Evolutionary conservation across 768 basidiomycete species (phyloP), one percentile per base, ranked within the genome.

Genomic region (Kwoniella dendrophila): DNA sequence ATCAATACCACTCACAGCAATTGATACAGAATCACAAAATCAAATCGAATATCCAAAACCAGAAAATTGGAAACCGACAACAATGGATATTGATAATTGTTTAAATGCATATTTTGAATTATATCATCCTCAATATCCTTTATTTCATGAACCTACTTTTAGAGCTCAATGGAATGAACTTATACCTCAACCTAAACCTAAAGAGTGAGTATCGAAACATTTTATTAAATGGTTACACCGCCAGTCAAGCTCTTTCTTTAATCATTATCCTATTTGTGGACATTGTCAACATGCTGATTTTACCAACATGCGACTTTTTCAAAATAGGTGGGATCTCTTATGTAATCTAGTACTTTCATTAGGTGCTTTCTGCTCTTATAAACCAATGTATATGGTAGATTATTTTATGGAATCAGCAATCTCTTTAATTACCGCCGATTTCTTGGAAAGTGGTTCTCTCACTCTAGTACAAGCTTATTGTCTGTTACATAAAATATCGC

Each of bases 81-180:
- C 24, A 18, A 24, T 34, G 16, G 56, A 63, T 22, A 57, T 40
- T n/a, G 34, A 36, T 20, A 32, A 22, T 16, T 63, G 30, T 34
- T 11, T 63, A 16, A 45, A 47, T n/a, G 47, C 44, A n/a, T 65
- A 65, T 47, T 65, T 65, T 34, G 24, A 38, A 33, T 26, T 33
- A n/a, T 65, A 60, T 33, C 64, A 65, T 45, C 20, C 59, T 14
- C 64, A 65, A 50, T 65, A 65, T 47, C 64, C 64, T 0, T 14
- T 65, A 1, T 36, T 65, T 27, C 64, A 65, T 36, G 64, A 65
- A 27, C 45, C 64, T 29, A 65, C 64, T 18, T 65, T 65, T 32
- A 10, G 64, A 26, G 64, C 64, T 16, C 64, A 65, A 30, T 65
- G 58, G 59, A 41, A 51, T 26, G 59, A 65, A 27, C 24, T 65